These are phyloP conservation scores for Citrus unshiu DNA, from an alignment of 345 rosid genomes.

Conservation along the genomic window DNA sequence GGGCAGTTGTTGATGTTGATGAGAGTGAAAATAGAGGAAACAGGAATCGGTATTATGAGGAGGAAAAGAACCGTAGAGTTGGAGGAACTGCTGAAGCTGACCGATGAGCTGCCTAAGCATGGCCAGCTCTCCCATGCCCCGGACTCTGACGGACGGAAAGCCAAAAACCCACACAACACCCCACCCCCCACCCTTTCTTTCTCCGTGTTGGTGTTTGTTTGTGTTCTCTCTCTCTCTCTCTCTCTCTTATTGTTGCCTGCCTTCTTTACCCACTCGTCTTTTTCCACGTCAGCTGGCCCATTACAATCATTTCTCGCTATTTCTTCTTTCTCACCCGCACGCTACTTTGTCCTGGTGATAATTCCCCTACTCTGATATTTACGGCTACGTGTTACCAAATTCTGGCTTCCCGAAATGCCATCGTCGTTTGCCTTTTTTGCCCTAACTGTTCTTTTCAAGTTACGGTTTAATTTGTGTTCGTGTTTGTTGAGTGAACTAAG, in stretches of 20 bases:
- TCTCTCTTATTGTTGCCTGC: constrained; percentile 11
- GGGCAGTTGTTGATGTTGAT: not conserved
- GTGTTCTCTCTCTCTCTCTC: constrained; percentile 12
- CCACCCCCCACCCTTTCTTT: not conserved
- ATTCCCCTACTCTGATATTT: constrained; percentile 7
- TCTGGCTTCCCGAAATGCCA: constrained; percentile 10
- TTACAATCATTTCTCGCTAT: constrained; percentile 32
- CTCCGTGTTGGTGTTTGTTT: constrained; percentile 12
- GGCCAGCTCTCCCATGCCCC: constrained; percentile 94
- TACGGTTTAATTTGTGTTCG: no score
- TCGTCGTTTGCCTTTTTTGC: not conserved
- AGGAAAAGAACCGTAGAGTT: constrained; percentile 68
- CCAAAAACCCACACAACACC: no score
- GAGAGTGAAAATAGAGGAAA: constrained; percentile 11
- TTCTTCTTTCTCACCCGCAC: constrained; percentile 42
- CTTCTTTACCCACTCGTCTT: constrained; percentile 35
- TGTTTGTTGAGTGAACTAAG: no score
- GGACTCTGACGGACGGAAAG: not conserved
- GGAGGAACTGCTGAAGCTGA: constrained; percentile 85
- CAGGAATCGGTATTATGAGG: constrained; percentile 16
- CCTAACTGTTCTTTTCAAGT: not conserved
- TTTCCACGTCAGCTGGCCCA: constrained; percentile 50
- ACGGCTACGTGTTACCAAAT: not conserved
- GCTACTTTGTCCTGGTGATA: constrained; percentile 37
- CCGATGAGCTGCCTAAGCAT: constrained; percentile 95